These are phyloP conservation scores for Ceratobasidium sp. DNA, from an alignment of 1,284 basidiomycete genomes.

Conservation along the genomic window DNA sequence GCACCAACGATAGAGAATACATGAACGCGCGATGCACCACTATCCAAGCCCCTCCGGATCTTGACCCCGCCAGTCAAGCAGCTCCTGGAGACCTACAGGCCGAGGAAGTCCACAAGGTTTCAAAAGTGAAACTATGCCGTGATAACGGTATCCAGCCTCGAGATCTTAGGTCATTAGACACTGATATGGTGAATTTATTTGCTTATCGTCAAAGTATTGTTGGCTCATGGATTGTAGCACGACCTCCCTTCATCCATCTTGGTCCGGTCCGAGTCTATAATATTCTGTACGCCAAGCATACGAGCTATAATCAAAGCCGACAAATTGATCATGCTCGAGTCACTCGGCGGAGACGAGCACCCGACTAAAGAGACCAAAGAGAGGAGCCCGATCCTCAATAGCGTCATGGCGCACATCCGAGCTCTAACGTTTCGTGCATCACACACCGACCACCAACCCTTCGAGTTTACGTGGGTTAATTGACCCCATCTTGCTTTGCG, in stretches of 20 bases:
- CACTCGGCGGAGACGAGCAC: constrained; percentile 8
- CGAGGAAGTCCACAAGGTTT: constrained; percentile 28
- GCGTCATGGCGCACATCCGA: constrained; percentile 31
- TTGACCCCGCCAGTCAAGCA: background rate
- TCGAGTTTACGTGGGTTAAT: constrained; percentile 37
- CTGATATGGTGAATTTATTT: constrained; percentile 31
- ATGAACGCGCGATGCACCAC: constrained; percentile 33
- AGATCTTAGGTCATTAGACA: constrained; percentile 38
- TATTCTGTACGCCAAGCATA: constrained; percentile 38
- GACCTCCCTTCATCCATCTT: constrained; percentile 38
- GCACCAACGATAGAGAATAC: constrained; percentile 23
- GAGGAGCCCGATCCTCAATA: constrained; percentile 21
- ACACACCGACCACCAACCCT: constrained; percentile 12
- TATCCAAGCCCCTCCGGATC: constrained; percentile 10
- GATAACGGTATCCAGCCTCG: constrained; percentile 40
- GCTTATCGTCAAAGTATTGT: background rate
- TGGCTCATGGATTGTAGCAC: constrained; percentile 13
- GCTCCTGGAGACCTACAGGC: background rate
- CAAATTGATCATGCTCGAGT: constrained; percentile 35
- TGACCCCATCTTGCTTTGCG: background rate
- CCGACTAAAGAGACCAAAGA: background rate
- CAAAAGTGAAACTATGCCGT: constrained; percentile 37
- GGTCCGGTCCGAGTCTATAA: constrained; percentile 34
- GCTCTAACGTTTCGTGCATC: constrained; percentile 1
- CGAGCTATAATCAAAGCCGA: constrained; percentile 40